Evolutionary conservation across 176 grass and related monocot genomes (phyloP), one percentile per base, ranked within the genome.

Genomic region (Aegilops umbellulata): DNA sequence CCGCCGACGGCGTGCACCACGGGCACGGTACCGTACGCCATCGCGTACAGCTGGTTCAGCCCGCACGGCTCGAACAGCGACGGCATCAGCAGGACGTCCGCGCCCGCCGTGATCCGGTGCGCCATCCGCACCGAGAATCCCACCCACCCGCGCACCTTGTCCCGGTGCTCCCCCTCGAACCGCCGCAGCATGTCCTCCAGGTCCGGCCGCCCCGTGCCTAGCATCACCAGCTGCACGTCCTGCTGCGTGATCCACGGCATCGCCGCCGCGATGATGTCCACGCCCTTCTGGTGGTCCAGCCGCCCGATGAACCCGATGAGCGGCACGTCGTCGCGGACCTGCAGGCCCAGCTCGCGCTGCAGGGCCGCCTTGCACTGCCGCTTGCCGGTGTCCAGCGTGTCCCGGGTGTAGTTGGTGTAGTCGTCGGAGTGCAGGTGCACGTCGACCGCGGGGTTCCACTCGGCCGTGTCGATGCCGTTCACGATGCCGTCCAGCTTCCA

Each of bases 51-150:
- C 87, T 99, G 97, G 88, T 99, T 96, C 75, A 96, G 86, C 66
- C 97, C 97, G 79, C 97, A 99, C 32, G 97, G 97, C 88, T 98
- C 92, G 69, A 95, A 98, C 86, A 90, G 87, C 12, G 97, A 98
- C 47, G 94, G 97, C 97, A 99, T 99, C 12, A 96, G 73, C 10
- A 99, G 51, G 3, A 94, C 42, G 61, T 99, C 94, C 0, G 88
- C 90, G 7, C 92, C 92, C 74, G 97, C 90, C 36, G 97, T 93
- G 58, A 96, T 92, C 42, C 94, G 82, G 82, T 94, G 97, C 26
- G 97, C 97, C 89, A 90, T 64, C 84, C 81, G 89, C 34, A 96
- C 97, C 65, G 94, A 96, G 85, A 99, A 99, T 78, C 92, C 92
- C 3, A 96, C 92, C 94, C 94, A 91, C 64, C 60, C 88, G 61